These are phyloP conservation scores for Hyphodiscus sp. DNA, from an alignment of 2,329 filamentous ascomycete species.

Conservation along the genomic window DNA sequence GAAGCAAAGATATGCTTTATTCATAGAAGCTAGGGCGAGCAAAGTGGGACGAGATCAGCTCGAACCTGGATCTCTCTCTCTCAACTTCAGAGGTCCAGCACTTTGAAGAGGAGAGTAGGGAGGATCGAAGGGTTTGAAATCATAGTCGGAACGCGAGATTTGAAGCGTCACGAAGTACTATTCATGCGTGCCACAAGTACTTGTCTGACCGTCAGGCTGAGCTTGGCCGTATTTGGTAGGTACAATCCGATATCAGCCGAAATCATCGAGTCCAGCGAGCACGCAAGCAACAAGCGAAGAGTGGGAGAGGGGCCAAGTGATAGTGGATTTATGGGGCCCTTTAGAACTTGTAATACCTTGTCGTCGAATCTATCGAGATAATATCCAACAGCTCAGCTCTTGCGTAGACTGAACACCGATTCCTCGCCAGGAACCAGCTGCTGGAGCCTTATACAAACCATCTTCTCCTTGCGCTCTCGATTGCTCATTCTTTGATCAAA, in stretches of 20 bases:
- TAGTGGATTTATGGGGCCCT: too few species aligned
- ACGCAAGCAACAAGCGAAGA: background rate
- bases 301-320: background rate
- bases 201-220: background rate
- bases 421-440: too few species aligned
- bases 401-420: too few species aligned
- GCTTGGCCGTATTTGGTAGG: background rate
- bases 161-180: background rate
- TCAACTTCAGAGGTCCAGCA: too few species aligned
- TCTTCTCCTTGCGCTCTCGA: too few species aligned
- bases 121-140: background rate
- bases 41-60: background rate
- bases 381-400: too few species aligned
- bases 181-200: background rate
- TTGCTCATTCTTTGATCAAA: background rate
- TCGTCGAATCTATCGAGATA: too few species aligned
- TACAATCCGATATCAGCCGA: background rate
- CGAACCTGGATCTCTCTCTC: background rate
- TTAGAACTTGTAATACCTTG: too few species aligned
- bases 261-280: background rate
- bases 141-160: background rate
- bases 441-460: too few species aligned
- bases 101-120: background rate
- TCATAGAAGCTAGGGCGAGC: background rate
- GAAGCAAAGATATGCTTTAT: conserved; percentile 3